Percentiles rank a stretch among this genome's conserved stretches.
Evolutionary conservation across 208 protist species (phyloP).

Genomic region (Leishmania arabica): DNA sequence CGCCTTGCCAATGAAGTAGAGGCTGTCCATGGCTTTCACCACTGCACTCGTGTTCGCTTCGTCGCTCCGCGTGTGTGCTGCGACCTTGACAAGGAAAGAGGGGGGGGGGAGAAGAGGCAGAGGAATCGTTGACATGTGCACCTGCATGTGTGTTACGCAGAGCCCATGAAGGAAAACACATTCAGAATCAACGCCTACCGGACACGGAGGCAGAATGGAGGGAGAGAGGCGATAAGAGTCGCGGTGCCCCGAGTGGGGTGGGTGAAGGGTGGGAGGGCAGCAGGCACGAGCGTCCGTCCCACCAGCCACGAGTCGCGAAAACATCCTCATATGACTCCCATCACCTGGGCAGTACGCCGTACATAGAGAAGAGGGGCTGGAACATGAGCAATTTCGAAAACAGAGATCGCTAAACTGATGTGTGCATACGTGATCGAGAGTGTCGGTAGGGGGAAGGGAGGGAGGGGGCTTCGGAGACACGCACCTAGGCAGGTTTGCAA

Average conservation of each 20-base stretch:
- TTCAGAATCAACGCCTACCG: background rate
- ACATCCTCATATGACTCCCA: background rate
- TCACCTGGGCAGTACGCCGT: background rate
- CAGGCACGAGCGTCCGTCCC: background rate
- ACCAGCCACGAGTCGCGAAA: background rate
- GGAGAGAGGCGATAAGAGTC: background rate
- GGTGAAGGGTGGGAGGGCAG: background rate
- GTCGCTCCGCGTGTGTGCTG: background rate
- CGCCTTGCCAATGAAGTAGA: slow-evolving; percentile 68
- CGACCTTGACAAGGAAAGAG: background rate
- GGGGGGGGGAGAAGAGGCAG: background rate
- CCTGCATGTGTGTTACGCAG: slow-evolving; percentile 9
- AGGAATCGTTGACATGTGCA: background rate
- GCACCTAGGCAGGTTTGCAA: background rate
- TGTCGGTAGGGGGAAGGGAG: background rate
- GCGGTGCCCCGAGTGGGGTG: background rate
- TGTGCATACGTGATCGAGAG: background rate
- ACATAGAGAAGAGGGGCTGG: background rate
- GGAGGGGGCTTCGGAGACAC: background rate
- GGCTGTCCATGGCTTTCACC: slow-evolving; percentile 55
- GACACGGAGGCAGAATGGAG: background rate
- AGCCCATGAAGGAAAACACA: background rate
- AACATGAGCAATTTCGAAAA: background rate
- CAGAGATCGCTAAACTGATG: background rate
- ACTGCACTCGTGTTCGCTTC: background rate